Percentiles rank a stretch among this genome's conserved stretches.
These are phyloP conservation scores for Colletotrichum sp. DNA, from an alignment of 2,329 filamentous ascomycete genomes.

Conservation along the genomic window DNA sequence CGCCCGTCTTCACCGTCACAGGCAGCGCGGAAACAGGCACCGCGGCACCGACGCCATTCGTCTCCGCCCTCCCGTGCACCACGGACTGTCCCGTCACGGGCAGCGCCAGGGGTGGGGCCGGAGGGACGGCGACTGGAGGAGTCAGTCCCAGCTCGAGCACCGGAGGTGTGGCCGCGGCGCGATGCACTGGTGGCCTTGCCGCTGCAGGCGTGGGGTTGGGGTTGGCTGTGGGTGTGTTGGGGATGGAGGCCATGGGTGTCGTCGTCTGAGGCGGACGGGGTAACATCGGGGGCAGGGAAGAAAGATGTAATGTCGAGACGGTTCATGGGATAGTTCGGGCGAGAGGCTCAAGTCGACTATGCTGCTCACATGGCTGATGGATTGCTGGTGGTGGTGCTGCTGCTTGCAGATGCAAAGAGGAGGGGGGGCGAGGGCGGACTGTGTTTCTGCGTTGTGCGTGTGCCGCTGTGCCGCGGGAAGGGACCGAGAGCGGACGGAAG, in stretches of 20 bases:
- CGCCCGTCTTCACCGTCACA: slow-evolving; percentile 30
- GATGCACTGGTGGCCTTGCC: neutral
- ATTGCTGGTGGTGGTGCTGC: neutral
- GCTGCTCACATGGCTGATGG: neutral
- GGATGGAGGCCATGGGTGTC: slow-evolving; percentile 3
- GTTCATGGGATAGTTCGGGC: neutral
- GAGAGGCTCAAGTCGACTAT: neutral
- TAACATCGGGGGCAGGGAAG: neutral
- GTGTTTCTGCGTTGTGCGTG: neutral
- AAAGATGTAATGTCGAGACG: neutral
- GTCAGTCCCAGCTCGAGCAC: slow-evolving; percentile 3
- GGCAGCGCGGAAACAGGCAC: slow-evolving; percentile 21
- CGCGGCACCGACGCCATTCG: slow-evolving; percentile 43
- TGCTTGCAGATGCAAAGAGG: neutral
- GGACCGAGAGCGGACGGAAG: slow-evolving; percentile 7
- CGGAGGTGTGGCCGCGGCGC: slow-evolving; percentile 8
- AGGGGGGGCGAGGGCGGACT: neutral
- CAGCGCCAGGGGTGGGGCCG: neutral
- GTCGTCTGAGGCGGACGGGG: neutral
- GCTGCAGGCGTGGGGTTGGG: slow-evolving; percentile 11
- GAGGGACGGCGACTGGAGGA: neutral
- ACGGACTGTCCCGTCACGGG: slow-evolving; percentile 38
- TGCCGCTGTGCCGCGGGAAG: neutral
- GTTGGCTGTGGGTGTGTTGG: slow-evolving; percentile 3
- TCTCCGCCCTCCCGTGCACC: slow-evolving; percentile 45